These are phyloP conservation scores for Saturnispora galanensis DNA, from an alignment of 805 yeast species.

Conservation along the genomic window DNA sequence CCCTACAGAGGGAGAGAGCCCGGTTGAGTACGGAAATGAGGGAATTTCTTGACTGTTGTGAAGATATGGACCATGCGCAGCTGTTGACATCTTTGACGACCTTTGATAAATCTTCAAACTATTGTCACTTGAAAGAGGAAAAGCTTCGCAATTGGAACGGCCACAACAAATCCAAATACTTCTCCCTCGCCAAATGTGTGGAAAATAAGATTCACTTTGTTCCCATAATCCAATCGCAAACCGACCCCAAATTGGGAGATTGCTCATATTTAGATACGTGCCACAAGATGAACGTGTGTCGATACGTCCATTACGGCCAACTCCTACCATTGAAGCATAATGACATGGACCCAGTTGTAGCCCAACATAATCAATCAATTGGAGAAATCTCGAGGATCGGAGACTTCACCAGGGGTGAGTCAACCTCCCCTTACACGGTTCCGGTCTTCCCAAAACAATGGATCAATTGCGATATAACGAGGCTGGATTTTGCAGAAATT, in stretches of 20 bases:
- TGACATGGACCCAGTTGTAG: background rate
- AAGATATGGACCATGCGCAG: conserved; percentile 29
- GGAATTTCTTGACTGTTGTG: conserved; percentile 45
- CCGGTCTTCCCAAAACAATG: conserved; percentile 54
- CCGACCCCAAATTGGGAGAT: conserved; percentile 72
- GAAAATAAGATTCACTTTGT: conserved; percentile 39
- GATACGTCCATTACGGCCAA: conserved; percentile 69
- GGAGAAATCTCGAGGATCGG: conserved; percentile 17
- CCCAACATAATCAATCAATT: conserved; percentile 9
- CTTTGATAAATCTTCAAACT: conserved; percentile 20
- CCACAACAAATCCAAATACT: conserved; percentile 5
- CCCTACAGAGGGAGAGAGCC: conserved; percentile 32
- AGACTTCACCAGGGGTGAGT: conserved; percentile 42
- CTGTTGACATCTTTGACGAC: conserved; percentile 16
- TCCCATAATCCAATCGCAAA: conserved; percentile 46
- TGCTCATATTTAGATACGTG: conserved; percentile 93
- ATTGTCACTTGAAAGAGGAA: conserved; percentile 23
- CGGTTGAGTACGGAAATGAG: conserved; percentile 28
- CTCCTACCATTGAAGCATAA: conserved; percentile 30
- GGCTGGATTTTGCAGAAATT: conserved; percentile 55
- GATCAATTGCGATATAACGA: conserved; percentile 77
- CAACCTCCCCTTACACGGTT: conserved; percentile 22
- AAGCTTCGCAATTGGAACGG: conserved; percentile 14
- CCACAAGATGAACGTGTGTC: conserved; percentile 70
- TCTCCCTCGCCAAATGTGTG: conserved; percentile 24